Conservation (phyloP, 768 basidiomycete genomes). For the Auriscalpium microsporum region DNA sequence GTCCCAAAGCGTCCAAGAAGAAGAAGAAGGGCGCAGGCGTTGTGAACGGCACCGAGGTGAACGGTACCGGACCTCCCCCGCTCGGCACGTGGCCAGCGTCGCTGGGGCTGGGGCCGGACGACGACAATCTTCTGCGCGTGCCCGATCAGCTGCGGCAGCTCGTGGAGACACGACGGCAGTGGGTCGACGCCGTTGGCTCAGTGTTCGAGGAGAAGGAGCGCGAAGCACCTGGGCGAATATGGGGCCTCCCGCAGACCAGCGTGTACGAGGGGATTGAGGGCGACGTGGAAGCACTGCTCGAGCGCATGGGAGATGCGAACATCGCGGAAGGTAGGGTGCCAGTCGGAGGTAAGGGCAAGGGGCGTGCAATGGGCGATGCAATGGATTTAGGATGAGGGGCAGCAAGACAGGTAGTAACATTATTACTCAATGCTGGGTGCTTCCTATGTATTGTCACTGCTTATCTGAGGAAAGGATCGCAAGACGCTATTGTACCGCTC, state of each 20-base stretch:
- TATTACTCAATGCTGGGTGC: slow-evolving; percentile 14
- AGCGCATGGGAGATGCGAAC: slow-evolving; percentile 17
- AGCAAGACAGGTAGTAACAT: slow-evolving; percentile 15
- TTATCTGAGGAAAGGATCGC: neutral
- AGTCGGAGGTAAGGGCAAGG: slow-evolving; percentile 47
- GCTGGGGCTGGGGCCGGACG: slow-evolving; percentile 59
- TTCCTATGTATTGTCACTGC: neutral
- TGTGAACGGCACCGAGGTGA: slow-evolving; percentile 22
- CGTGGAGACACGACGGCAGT: slow-evolving; percentile 67
- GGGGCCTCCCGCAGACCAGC: slow-evolving; percentile 69
- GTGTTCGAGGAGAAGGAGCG: slow-evolving; percentile 71
- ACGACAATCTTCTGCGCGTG: slow-evolving; percentile 52
- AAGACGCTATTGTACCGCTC: too few species aligned
- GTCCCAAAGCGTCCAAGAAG: slow-evolving; percentile 60
- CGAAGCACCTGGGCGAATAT: slow-evolving; percentile 57
- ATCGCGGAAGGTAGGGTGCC: slow-evolving; percentile 17
- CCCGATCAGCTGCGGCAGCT: slow-evolving; percentile 62
- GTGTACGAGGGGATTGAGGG: slow-evolving; percentile 71
- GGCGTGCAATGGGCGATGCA: slow-evolving; percentile 41
- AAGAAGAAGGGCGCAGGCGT: slow-evolving; percentile 41
- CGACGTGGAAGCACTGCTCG: slow-evolving; percentile 37
- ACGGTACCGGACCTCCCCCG: neutral
- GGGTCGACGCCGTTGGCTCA: slow-evolving; percentile 68
- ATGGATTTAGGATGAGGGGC: slow-evolving; percentile 57
- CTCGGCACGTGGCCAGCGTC: slow-evolving; percentile 64